phyloP scores from a whole-genome alignment of 2,329 filamentous ascomycete genomes.

The Anthostomella pinea region DNA sequence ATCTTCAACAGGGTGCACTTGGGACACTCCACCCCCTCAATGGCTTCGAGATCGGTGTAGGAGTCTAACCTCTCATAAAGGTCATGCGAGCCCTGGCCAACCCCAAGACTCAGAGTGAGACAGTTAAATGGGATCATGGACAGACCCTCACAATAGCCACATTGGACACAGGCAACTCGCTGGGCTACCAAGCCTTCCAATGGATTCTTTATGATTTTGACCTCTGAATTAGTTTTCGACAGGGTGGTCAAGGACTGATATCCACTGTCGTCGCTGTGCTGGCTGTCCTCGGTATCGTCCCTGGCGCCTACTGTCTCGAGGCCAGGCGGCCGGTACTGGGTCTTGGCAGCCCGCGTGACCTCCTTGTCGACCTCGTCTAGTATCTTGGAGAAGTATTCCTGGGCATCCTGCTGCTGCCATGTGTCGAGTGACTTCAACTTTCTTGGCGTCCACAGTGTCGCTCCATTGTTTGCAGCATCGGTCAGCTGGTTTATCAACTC shows the following conservation, averaged over 20 bases:
- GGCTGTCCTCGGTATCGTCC: conserved; percentile 44
- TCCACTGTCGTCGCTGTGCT: conserved; percentile 56
- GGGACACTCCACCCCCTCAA: conserved; percentile 85
- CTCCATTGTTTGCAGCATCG: conserved; percentile 66
- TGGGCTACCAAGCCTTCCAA: conserved; percentile 86
- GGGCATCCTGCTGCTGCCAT: conserved; percentile 94
- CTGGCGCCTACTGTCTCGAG: conserved; percentile 38
- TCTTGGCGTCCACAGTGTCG: conserved; percentile 75
- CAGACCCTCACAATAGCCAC: conserved; percentile 82
- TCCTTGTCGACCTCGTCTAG: conserved; percentile 83
- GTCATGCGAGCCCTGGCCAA: conserved; percentile 59
- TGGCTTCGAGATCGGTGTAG: conserved; percentile 79
- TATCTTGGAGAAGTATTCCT: conserved; percentile 93
- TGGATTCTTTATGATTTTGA: conserved; percentile 61
- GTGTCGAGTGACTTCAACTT: conserved; percentile 90
- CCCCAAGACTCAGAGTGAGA: conserved; percentile 77
- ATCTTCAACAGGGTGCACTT: conserved; percentile 78
- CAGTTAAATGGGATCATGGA: conserved; percentile 94
- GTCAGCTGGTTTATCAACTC: conserved; percentile 69
- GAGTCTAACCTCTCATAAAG: conserved; percentile 78
- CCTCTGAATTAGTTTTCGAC: conserved; percentile 36
- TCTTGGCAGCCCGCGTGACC: conserved; percentile 49
- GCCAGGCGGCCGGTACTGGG: conserved; percentile 33
- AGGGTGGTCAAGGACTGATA: conserved; percentile 47
- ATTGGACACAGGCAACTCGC: conserved; percentile 80